Evolutionary conservation across 768 basidiomycete genomes (phyloP).

Genomic region (Termitomyces sp.): DNA sequence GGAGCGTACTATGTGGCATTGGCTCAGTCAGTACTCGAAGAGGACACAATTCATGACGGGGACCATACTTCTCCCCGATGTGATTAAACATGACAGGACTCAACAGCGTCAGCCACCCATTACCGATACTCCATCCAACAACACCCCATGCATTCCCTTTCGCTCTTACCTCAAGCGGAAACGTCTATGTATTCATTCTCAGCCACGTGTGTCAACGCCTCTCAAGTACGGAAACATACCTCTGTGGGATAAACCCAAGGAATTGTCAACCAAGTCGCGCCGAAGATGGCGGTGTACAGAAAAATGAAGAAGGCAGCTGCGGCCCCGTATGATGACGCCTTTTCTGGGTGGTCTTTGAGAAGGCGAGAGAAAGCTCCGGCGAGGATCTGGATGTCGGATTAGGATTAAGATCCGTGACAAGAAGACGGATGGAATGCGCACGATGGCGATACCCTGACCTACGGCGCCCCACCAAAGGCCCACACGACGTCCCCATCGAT

Average conservation of each 20-base stretch:
- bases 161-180: conserved; percentile 39
- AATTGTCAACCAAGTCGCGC: conserved; percentile 45
- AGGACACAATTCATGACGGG: not conserved
- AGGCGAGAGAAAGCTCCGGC: conserved; percentile 39
- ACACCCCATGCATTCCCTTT: conserved; percentile 47
- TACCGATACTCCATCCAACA: conserved; percentile 40
- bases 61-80: conserved; percentile 32
- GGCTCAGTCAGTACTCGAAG: not conserved
- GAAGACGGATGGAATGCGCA: conserved; percentile 3
- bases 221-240: conserved; percentile 6
- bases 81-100: conserved; percentile 42
- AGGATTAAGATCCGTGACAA: not conserved
- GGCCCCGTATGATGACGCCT: conserved; percentile 35
- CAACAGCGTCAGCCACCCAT: conserved; percentile 40
- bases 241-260: conserved; percentile 34
- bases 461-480: conserved; percentile 45
- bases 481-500: conserved; percentile 39
- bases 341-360: conserved; percentile 37
- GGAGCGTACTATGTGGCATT: conserved; percentile 31
- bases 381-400: conserved; percentile 24
- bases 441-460: conserved; percentile 32
- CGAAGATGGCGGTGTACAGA: conserved; percentile 39
- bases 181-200: conserved; percentile 25
- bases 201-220: not conserved
- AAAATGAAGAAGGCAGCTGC: conserved; percentile 43